These are phyloP conservation scores for Pascua sp. DNA, from an alignment of 1,284 basidiomycete species.

Conservation along the genomic window DNA sequence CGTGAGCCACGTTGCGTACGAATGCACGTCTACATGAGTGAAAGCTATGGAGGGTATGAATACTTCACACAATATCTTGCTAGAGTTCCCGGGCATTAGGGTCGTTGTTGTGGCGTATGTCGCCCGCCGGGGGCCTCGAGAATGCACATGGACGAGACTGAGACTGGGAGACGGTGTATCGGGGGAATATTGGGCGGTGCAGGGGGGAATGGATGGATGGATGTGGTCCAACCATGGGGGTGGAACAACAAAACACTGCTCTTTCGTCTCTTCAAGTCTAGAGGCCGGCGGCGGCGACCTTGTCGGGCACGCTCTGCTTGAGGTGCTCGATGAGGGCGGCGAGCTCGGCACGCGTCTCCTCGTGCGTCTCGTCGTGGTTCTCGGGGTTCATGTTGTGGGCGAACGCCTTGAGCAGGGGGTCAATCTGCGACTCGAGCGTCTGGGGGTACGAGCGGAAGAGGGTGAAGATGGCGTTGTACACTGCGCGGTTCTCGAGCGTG, in stretches of 20 bases:
- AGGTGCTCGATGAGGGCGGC: conserved; percentile 72
- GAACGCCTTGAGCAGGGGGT: conserved; percentile 78
- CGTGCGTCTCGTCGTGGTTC: conserved; percentile 67
- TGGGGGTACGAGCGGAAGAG: conserved; percentile 73
- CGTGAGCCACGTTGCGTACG: no score
- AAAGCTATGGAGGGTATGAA: conserved; percentile 17
- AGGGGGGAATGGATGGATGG: background rate
- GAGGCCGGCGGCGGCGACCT: conserved; percentile 47
- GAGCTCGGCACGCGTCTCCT: conserved; percentile 70
- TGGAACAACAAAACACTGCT: background rate
- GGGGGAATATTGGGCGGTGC: no score
- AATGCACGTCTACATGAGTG: conserved; percentile 22
- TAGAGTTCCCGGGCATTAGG: conserved; percentile 14
- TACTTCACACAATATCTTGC: conserved; percentile 15
- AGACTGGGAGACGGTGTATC: no score
- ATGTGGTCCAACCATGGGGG: background rate
- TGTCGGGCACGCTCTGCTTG: conserved; percentile 51
- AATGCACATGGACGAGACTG: no score
- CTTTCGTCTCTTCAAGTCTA: conserved; percentile 6
- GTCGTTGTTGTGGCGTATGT: conserved; percentile 6
- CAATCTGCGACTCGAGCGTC: conserved; percentile 71
- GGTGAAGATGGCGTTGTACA: conserved; percentile 85
- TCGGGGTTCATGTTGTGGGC: conserved; percentile 75
- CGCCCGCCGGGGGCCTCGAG: no score
- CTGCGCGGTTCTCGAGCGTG: conserved; percentile 80